Evolutionary conservation across 2,329 filamentous ascomycete species (phyloP), one percentile per base, ranked within the genome.

Genomic region (Pochonia chlamydosporia): DNA sequence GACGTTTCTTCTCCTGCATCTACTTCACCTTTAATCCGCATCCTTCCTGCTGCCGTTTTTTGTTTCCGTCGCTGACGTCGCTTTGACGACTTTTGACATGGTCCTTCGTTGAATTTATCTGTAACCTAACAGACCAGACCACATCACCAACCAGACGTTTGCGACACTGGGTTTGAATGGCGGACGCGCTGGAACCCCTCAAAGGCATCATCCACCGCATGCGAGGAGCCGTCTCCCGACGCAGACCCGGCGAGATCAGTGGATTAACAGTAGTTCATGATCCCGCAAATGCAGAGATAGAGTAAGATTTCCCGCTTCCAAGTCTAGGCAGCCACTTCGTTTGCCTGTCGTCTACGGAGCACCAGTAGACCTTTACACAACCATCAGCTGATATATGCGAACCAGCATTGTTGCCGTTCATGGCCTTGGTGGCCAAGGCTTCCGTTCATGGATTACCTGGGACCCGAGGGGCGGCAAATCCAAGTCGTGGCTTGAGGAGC

Each of bases 391-490:
- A 48, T 11, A 30, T 39, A 14, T 5, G 10, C n/a, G 11, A 21
- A n/a, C 21, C 18, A 60, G 58, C 50, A 59, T 60, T 37, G 58
- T 60, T 24, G 58, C 57, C 20, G 56, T 59, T 33, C 57, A 60
- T 41, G 56, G 57, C 33, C 55, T 60, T 16, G 56, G 56, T 7
- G 53, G 51, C 21, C 52, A 58, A 30, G 58, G 57, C 41, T 60
- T 60, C 49, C 48, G 47, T 24, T 52, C 57, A 46, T 60, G 57
- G 57, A 51, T 47, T n/a, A 57, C 53, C 8, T 35, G 36, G n/a
- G 58, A 59, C 40, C 40, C 49, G 21, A 41, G 39, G 20, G 50
- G 44, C 21, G 49, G 49, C 43, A 52, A 52, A 26, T 42, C 58
- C 33, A 55, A 52, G 49, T 47, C 53, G 5, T 60, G 58, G 58